Evolutionary conservation across 78 protist genomes (phyloP), one percentile per base, ranked within the genome.

Genomic region (Blattamonas nauphoetae): DNA sequence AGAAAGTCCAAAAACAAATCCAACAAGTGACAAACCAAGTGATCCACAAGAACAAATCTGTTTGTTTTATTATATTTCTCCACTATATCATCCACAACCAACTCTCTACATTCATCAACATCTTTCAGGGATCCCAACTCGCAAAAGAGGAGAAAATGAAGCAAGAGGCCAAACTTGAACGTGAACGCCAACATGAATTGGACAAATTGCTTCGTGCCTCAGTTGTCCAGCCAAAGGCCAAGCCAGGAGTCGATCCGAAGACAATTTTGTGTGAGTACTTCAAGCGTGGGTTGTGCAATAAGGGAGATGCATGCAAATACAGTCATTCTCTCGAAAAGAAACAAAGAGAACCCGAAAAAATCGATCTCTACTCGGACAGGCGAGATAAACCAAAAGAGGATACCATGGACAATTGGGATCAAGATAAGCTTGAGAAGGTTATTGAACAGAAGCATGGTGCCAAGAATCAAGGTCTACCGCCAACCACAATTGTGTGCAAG

Each of bases 231-330:
- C 93, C 1, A 43, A 43, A 3, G 55, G 1, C 0, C 5, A 38
- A 0, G 1, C 78, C 21, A 1, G 1, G 87, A 36, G 94, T 88
- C 77, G 96, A 94, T 78, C 96, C 96, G 78, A 94, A 94, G 84
- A 81, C 90, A 0, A 45, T 94, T 38, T 85, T 94, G 82, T 94
- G 96, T 45, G 93, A 90, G 84, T 91, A 88, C 91, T 92, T 89
- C 79, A 94, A 91, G 89, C 86, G 45, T 6, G 93, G 93, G 46
- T 42, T 86, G 42, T 94, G 96, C 84, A 5, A 35, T 36, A 94
- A 94, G 78, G 96, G 96, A 6, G 86, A 3, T 44, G 91, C 88
- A 84, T 94, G 96, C 78, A 94, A 94, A 79, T 94, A 77, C 88
- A 77, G 92, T 3, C 96, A 94, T 88, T 92, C 91, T 85, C 45